Conservation (phyloP, 192 early-diverging fungal genomes). For the Gigaspora rosea region DNA sequence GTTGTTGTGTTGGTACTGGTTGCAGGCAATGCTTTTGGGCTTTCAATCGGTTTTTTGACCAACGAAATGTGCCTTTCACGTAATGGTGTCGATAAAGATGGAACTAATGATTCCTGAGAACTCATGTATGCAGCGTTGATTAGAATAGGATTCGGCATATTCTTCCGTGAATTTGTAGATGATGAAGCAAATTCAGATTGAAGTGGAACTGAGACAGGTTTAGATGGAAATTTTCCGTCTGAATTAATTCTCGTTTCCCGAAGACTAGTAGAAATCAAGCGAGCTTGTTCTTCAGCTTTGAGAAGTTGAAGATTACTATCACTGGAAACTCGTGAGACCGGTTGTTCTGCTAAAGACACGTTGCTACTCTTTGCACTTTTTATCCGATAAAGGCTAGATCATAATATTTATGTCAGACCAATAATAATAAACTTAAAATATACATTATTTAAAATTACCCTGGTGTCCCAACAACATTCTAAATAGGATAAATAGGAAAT, state of each 20-base stretch:
- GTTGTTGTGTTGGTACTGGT: conserved; percentile 50
- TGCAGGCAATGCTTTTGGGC: conserved; percentile 47
- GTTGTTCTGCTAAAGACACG: conserved; percentile 16
- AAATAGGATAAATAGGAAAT: conserved; percentile 1
- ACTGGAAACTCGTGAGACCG: conserved; percentile 39
- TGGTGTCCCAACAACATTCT: conserved; percentile 40
- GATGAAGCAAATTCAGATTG: neutral
- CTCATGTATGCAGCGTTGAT: neutral
- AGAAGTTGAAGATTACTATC: conserved; percentile 41
- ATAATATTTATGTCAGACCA: neutral
- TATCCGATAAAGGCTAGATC: conserved; percentile 4
- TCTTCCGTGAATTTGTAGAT: conserved; percentile 16
- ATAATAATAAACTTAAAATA: neutral
- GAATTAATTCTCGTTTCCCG: conserved; percentile 27
- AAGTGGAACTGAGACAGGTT: neutral
- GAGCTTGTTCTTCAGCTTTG: conserved; percentile 29
- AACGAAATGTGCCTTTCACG: conserved; percentile 20
- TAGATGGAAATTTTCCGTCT: conserved; percentile 16
- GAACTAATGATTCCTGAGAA: conserved; percentile 6
- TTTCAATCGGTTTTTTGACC: conserved; percentile 20
- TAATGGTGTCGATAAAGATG: conserved; percentile 7
- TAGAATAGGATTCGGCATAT: neutral
- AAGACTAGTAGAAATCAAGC: conserved; percentile 33
- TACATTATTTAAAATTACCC: conserved; percentile 24
- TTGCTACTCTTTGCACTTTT: conserved; percentile 22